phyloP scores from a whole-genome alignment of 768 basidiomycete genomes.

The Suillus subluteus region DNA sequence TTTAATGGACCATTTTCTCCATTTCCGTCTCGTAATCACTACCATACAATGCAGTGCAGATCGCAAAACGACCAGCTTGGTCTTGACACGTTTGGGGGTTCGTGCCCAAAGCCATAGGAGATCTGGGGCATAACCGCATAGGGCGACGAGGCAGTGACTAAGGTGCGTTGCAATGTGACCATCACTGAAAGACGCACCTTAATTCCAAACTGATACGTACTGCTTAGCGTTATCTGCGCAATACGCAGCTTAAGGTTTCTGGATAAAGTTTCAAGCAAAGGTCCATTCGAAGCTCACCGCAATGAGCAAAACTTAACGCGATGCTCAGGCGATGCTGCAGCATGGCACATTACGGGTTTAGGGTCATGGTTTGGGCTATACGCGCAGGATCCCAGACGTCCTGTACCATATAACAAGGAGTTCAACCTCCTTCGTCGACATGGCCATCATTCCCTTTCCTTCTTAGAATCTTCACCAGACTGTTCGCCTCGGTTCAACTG shows the following conservation, averaged over 20 bases:
- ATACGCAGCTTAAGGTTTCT: neutral
- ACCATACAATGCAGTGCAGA: neutral
- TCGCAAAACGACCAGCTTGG: neutral
- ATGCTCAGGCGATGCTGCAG: neutral
- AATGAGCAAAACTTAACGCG: neutral
- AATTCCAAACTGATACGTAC: neutral
- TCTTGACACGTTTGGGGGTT: constrained; percentile 1
- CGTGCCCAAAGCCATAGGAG: neutral
- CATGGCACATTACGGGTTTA: neutral
- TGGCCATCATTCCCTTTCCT: neutral
- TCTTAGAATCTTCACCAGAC: neutral
- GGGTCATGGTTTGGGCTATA: neutral
- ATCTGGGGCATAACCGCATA: neutral
- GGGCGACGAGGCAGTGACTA: neutral
- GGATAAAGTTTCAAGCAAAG: neutral
- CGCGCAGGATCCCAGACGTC: neutral
- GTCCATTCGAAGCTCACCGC: neutral
- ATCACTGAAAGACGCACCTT: neutral
- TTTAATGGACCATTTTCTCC: neutral
- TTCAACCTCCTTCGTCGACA: neutral
- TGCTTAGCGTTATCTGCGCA: neutral
- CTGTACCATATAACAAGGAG: neutral
- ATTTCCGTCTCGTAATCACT: neutral
- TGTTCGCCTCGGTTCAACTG: neutral
- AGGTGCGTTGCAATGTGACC: neutral